Evolutionary conservation across 495 filamentous ascomycete genomes (phyloP).

Genomic region (Aspergillus kassunensis): DNA sequence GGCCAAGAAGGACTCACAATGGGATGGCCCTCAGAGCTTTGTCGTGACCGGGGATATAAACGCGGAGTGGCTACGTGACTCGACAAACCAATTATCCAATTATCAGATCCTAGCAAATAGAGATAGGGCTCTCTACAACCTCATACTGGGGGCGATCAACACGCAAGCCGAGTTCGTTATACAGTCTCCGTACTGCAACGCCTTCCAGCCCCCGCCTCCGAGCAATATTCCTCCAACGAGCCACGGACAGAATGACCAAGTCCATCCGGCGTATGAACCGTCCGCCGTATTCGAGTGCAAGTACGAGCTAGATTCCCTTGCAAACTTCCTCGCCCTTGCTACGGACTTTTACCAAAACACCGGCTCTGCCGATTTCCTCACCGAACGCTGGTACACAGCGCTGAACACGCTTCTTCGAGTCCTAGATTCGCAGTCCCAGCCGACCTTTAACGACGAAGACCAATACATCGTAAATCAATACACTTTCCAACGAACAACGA

Average conservation of each 20-base stretch:
- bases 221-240: constrained; percentile 64
- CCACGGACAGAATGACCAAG: constrained; percentile 75
- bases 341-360: constrained; percentile 86
- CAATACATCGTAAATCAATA: constrained; percentile 70
- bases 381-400: constrained; percentile 73
- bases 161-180: constrained; percentile 95
- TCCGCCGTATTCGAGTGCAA: constrained; percentile 94
- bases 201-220: constrained; percentile 89
- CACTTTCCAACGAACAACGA: constrained; percentile 78
- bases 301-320: constrained; percentile 95
- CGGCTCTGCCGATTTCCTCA: constrained; percentile 71
- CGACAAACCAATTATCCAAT: constrained; percentile 88
- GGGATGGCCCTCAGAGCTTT: constrained; percentile 86
- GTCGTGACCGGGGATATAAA: constrained; percentile 99
- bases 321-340: constrained; percentile 79
- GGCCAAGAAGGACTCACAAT: constrained; percentile 49
- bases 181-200: constrained; percentile 93
- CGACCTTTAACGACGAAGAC: constrained; percentile 69
- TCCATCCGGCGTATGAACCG: constrained; percentile 83
- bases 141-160: constrained; percentile 94
- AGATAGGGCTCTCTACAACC: constrained; percentile 66
- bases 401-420: constrained; percentile 68
- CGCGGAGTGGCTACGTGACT: constrained; percentile 96
- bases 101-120: constrained; percentile 82
- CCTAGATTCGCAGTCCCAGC: constrained; percentile 70